Evolutionary conservation across 2,329 filamentous ascomycete species (phyloP).

Genomic region (Zasmidium citrigriseum): DNA sequence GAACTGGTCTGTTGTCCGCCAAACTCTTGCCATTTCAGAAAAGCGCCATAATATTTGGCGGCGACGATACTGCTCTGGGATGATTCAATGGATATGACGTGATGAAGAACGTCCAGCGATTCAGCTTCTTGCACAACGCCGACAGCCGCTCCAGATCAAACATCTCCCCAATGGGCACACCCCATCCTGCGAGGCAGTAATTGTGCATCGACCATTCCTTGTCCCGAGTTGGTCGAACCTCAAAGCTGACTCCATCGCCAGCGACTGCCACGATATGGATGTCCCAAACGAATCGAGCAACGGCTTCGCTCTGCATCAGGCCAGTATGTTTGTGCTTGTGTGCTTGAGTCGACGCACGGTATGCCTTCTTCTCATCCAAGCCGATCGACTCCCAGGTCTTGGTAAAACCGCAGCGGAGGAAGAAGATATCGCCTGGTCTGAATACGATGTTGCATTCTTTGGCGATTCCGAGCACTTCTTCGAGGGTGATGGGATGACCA

Average conservation of each 20-base stretch:
- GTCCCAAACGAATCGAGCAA: constrained; percentile 13
- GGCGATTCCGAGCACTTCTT: constrained; percentile 11
- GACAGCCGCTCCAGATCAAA: constrained; percentile 37
- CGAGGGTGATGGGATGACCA: constrained; percentile 8
- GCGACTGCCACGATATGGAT: constrained; percentile 17
- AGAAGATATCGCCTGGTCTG: constrained; percentile 18
- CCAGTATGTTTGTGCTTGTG: constrained; percentile 10
- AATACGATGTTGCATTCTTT: constrained; percentile 8
- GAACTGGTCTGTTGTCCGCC: too few relatives aligned
- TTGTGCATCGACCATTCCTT: constrained; percentile 17
- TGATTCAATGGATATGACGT: constrained; percentile 21
- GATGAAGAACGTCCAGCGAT: constrained; percentile 33
- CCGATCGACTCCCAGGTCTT: constrained; percentile 12
- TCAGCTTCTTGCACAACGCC: constrained; percentile 30
- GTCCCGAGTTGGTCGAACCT: constrained; percentile 12
- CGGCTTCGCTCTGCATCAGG: constrained; percentile 12
- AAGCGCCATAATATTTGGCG: constrained; percentile 25
- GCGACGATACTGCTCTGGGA: constrained; percentile 15
- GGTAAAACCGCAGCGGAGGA: constrained; percentile 14
- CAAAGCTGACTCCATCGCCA: constrained; percentile 14
- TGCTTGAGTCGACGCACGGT: constrained; percentile 5
- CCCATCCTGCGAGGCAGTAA: constrained; percentile 25
- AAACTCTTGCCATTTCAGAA: too few relatives aligned
- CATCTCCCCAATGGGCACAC: constrained; percentile 35
- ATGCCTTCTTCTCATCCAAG: constrained; percentile 9